A percentile compares a stretch with the other conserved stretches of the same genome.
Evolutionary conservation across 805 yeast species (phyloP).

Genomic region (Yamadazyma ubonensis): DNA sequence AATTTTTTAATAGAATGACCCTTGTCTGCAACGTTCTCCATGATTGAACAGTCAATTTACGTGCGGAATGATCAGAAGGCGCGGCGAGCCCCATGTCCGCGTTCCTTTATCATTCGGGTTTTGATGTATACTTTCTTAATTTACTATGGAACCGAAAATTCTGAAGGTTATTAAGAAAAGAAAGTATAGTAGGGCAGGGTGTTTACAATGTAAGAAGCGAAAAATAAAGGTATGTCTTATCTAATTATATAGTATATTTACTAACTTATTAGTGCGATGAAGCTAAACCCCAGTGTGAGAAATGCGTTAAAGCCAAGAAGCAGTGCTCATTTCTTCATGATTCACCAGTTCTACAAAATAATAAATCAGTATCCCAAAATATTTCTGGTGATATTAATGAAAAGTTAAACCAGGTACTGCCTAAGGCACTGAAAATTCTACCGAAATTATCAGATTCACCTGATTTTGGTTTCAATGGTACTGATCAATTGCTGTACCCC

Average conservation of each 20-base stretch:
- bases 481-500: no score
- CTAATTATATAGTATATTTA: neutral
- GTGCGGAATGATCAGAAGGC: neutral
- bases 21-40: conserved; percentile 3
- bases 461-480: no score
- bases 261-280: conserved; percentile 18
- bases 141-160: neutral
- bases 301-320: conserved; percentile 14
- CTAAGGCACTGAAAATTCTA: neutral
- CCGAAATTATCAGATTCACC: neutral
- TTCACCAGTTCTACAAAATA: no score
- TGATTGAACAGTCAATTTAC: neutral
- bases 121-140: no score
- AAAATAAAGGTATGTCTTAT: conserved; percentile 18
- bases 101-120: conserved; percentile 1
- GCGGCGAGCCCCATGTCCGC: neutral
- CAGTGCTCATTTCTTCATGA: conserved; percentile 7
- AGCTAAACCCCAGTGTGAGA: conserved; percentile 15
- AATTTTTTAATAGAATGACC: conserved; percentile 24
- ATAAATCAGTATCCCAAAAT: neutral
- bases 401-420: no score
- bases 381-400: no score
- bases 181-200: conserved; percentile 18
- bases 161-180: conserved; percentile 13
- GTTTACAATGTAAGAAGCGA: conserved; percentile 16